Base-by-base conservation (phyloP, 2,329 filamentous ascomycete genomes). In the Purpureocillium takamizusanense region DNA sequence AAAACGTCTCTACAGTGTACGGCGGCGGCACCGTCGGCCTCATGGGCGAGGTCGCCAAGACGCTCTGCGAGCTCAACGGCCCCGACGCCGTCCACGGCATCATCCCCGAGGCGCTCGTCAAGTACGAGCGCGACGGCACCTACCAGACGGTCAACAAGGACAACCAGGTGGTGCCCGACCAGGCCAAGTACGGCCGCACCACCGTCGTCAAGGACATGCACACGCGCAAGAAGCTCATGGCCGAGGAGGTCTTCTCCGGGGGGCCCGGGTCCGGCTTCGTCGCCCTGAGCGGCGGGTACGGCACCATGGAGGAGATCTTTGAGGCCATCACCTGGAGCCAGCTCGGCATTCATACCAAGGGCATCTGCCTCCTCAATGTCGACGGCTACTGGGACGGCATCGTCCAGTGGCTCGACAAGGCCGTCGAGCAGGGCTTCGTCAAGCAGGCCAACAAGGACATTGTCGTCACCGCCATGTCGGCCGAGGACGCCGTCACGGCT, bases 121-220 rank as follows among this genome's bases (percentile, higher is more conserved):
- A 76, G 48, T 83, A 82, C 59, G 89, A 95, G 65, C 81, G 77
- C 39, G 74, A 81, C 53, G 69, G 71, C 40, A 72, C 67, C 12
- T 76, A 77, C 51, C 63, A 56, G 51, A 66, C 55, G 13, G 51
- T 61, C 39, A 62, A 62, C 50, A 54, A 59, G 36, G 55, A 60
- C 37, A 72, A 73, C 47, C 70, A 80, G 37, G 65, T 73, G 10
- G 64, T 83, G 8, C 78, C 83, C 35, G 76, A 81, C 42, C 72
- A 79, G 55, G 53, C 63, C 4, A 61, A 78, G 4, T 98, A 86
- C 57, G 92, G 92, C 9, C 69, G 73, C 32, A 95, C 88, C 11
- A 95, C 88, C 0, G 78, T 95, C 8, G 92, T 97, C 21, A 74
- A 79, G 50, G 88, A 95, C 58, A 98, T 98, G 92, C 92, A 98